Evolutionary conservation across 129 eudicot species (phyloP).

Genomic region (Centaurea solstitialis): DNA sequence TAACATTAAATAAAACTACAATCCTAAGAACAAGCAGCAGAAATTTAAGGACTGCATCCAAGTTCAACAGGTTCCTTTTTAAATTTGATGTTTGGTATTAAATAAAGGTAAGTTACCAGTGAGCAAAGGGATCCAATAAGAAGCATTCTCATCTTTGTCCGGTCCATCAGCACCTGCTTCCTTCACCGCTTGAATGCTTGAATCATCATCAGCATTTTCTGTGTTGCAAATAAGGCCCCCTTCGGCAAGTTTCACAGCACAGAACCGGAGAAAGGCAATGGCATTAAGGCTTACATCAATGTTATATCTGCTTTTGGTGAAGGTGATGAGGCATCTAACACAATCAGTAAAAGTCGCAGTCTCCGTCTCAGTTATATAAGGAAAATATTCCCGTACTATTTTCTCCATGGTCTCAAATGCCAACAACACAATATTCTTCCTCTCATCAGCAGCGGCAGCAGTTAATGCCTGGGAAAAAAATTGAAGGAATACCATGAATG

Average conservation of each 20-base stretch:
- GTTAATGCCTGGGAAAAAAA: slow-evolving; percentile 68
- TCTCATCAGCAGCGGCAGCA: slow-evolving; percentile 97
- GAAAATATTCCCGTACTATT: slow-evolving; percentile 94
- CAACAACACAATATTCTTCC: slow-evolving; percentile 91
- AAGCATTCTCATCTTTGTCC: slow-evolving; percentile 58
- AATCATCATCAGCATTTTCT: slow-evolving; percentile 39
- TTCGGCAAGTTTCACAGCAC: slow-evolving; percentile 97
- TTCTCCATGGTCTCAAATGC: slow-evolving; percentile 99
- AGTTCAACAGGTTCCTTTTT: slow-evolving; percentile 7
- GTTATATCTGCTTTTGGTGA: slow-evolving; percentile 87
- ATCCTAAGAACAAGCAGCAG: no score
- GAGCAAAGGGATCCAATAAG: slow-evolving; percentile 92
- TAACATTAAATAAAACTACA: not conserved
- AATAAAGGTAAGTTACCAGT: slow-evolving; percentile 54
- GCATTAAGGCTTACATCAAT: slow-evolving; percentile 98
- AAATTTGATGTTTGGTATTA: not conserved
- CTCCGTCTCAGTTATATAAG: slow-evolving; percentile 95
- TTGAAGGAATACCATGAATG: not conserved
- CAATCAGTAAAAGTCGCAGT: slow-evolving; percentile 85
- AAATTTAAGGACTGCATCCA: not conserved
- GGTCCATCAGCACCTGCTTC: slow-evolving; percentile 51
- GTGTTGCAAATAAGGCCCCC: slow-evolving; percentile 79
- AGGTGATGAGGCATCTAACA: slow-evolving; percentile 93
- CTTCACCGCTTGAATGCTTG: slow-evolving; percentile 29
- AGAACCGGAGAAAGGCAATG: slow-evolving; percentile 97